Conservation (phyloP, 176 grass and related monocot genomes). For the Paspalum notatum region DNA sequence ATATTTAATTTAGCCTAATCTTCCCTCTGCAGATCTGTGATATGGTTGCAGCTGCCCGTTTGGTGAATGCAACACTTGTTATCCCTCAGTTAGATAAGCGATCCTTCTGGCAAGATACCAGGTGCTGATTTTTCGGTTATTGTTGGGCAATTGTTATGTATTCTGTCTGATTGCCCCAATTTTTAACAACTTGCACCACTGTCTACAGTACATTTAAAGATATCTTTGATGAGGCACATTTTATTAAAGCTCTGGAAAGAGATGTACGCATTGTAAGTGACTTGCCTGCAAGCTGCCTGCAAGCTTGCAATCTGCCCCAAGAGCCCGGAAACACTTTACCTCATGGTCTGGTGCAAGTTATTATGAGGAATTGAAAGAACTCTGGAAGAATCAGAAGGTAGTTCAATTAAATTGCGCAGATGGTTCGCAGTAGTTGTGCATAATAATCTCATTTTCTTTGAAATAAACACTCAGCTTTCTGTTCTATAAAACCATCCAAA, state of each 20-base stretch:
- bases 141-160: neutral
- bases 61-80: slow-evolving; percentile 94
- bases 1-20: slow-evolving; percentile 16
- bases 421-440: neutral
- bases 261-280: slow-evolving; percentile 73
- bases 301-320: slow-evolving; percentile 71
- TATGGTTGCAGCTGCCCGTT: slow-evolving; percentile 90
- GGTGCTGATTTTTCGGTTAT: slow-evolving; percentile 52
- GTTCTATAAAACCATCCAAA: neutral
- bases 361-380: slow-evolving; percentile 65
- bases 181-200: slow-evolving; percentile 27
- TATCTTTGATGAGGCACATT: slow-evolving; percentile 81
- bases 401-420: slow-evolving; percentile 8
- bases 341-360: slow-evolving; percentile 87
- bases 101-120: slow-evolving; percentile 97
- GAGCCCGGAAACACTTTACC: slow-evolving; percentile 89
- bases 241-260: slow-evolving; percentile 81
- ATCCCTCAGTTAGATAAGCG: slow-evolving; percentile 92
- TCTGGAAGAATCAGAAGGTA: slow-evolving; percentile 97
- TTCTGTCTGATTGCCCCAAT: slow-evolving; percentile 5
- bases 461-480: neutral
- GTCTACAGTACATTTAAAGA: slow-evolving; percentile 75
- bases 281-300: too few species aligned
- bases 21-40: slow-evolving; percentile 73
- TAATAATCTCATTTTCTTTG: slow-evolving; percentile 4